Conservation (phyloP, 306 rosid genomes). For the Cyamopsis tetragonoloba region DNA sequence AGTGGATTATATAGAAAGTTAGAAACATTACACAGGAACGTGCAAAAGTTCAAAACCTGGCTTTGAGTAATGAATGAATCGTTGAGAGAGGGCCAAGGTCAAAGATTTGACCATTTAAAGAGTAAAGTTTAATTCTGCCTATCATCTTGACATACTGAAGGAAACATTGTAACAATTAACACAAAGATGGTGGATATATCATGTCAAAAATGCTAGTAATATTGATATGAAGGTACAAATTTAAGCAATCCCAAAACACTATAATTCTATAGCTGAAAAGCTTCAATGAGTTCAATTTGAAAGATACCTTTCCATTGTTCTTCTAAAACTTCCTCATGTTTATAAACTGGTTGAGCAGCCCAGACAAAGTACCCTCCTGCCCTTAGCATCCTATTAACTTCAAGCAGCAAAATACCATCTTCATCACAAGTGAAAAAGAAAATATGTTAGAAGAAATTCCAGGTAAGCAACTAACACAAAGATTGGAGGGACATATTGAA, state of each 20-base stretch:
- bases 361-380: constrained; percentile 97
- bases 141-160: background rate
- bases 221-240: background rate
- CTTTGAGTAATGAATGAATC: constrained; percentile 13
- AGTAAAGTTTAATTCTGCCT: background rate
- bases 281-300: constrained; percentile 11
- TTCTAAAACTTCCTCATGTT: constrained; percentile 82
- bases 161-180: constrained; percentile 5
- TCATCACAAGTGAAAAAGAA: constrained; percentile 31
- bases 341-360: constrained; percentile 99
- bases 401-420: constrained; percentile 92
- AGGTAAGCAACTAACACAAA: constrained; percentile 4
- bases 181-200: background rate
- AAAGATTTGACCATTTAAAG: background rate
- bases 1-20: background rate
- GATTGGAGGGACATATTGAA: background rate
- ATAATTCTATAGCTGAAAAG: background rate
- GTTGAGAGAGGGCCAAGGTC: background rate
- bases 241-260: background rate
- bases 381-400: constrained; percentile 89
- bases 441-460: constrained; percentile 25
- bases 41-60: background rate
- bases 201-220: background rate
- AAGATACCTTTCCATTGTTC: constrained; percentile 89
- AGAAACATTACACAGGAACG: background rate